Evolutionary conservation across 1,284 basidiomycete species (phyloP).

Genomic region (Ustilago tritici): DNA sequence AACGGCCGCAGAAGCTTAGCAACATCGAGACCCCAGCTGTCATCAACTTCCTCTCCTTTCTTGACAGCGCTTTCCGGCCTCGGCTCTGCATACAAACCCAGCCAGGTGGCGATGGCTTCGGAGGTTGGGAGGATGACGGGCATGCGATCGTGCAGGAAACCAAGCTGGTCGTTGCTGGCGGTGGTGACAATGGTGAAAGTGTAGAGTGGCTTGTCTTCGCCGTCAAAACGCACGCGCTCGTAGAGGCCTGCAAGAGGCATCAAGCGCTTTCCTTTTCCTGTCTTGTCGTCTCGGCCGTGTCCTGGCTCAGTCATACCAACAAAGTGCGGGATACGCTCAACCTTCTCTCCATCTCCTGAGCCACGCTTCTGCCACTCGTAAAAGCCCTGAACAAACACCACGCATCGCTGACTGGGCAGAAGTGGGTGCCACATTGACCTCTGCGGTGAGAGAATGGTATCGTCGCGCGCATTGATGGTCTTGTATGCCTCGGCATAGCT

Average conservation of each 20-base stretch:
- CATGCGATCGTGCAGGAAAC: constrained; percentile 82
- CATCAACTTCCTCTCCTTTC: constrained; percentile 26
- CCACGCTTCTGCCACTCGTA: constrained; percentile 61
- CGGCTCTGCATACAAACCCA: constrained; percentile 74
- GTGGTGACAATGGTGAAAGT: constrained; percentile 93
- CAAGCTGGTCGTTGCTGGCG: constrained; percentile 68
- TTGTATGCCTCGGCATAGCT: constrained; percentile 77
- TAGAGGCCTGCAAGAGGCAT: constrained; percentile 91
- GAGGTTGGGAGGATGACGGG: constrained; percentile 82
- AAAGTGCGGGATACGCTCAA: constrained; percentile 74
- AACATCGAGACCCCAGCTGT: constrained; percentile 72
- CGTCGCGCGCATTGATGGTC: constrained; percentile 89
- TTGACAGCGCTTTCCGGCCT: constrained; percentile 25
- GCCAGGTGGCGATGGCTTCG: constrained; percentile 79
- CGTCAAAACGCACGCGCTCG: constrained; percentile 77
- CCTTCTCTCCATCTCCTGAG: constrained; percentile 27
- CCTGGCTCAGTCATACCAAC: constrained; percentile 79
- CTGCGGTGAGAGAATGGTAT: constrained; percentile 76
- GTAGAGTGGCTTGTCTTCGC: constrained; percentile 75
- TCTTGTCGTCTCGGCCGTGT: constrained; percentile 76
- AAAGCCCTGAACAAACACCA: constrained; percentile 67
- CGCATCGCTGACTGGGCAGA: constrained; percentile 55
- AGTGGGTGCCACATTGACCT: constrained; percentile 46
- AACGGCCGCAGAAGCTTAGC: constrained; percentile 79
- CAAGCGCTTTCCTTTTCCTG: constrained; percentile 75